Conservation (phyloP, 2,329 filamentous ascomycete genomes). For the Geosmithia flava region DNA sequence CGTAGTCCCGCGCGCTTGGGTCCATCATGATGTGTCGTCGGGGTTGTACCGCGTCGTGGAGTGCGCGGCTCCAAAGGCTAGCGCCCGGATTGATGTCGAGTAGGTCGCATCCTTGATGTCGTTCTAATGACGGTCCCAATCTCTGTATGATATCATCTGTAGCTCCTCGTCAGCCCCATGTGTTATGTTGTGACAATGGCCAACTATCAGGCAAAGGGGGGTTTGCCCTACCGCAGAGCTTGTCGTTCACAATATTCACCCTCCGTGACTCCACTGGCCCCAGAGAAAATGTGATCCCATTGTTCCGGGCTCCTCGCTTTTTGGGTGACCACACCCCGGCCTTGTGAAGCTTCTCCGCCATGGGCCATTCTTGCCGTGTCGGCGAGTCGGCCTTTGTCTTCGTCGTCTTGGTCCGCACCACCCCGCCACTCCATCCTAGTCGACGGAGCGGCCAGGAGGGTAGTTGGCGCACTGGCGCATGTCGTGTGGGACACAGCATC, state of each 20-base stretch:
- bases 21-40: conserved; percentile 78
- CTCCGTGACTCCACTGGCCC: conserved; percentile 19
- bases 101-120: conserved; percentile 68
- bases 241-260: conserved; percentile 39
- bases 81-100: conserved; percentile 76
- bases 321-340: conserved; percentile 13
- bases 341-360: conserved; percentile 12
- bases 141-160: conserved; percentile 59
- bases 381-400: neutral
- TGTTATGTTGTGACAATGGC: too few relatives aligned
- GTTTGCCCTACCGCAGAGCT: conserved; percentile 31
- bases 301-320: neutral
- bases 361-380: conserved; percentile 1
- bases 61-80: conserved; percentile 65
- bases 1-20: conserved; percentile 46
- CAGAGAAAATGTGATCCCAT: neutral
- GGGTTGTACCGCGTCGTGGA: conserved; percentile 65
- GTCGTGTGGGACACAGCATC: neutral
- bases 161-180: neutral
- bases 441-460: neutral
- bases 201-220: neutral
- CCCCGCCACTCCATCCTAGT: neutral
- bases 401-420: neutral
- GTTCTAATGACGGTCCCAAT: conserved; percentile 54
- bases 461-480: conserved; percentile 2